Conservation (phyloP, 371 early-diverging fungal species). For the Umbelopsis sp. region DNA sequence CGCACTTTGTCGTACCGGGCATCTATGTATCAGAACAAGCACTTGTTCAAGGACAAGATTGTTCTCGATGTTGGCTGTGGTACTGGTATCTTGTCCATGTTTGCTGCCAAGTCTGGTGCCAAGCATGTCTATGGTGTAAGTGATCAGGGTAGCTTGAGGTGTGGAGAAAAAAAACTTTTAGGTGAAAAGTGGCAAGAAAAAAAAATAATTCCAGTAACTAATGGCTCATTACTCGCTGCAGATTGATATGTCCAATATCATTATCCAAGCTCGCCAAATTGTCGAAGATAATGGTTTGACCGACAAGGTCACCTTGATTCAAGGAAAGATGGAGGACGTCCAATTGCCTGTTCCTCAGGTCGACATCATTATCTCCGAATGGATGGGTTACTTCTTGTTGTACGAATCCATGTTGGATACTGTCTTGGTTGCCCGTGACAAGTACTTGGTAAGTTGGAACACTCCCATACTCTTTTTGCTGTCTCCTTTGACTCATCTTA, state of each 20-base stretch:
- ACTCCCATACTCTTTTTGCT: not conserved
- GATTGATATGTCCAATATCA: slow-evolving; percentile 97
- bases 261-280: slow-evolving; percentile 89
- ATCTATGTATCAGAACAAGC: slow-evolving; percentile 91
- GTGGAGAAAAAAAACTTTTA: too few species aligned
- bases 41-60: slow-evolving; percentile 94
- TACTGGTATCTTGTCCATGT: slow-evolving; percentile 97
- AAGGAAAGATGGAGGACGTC: slow-evolving; percentile 97
- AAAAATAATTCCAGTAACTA: too few species aligned
- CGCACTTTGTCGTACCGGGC: slow-evolving; percentile 94
- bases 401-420: slow-evolving; percentile 99
- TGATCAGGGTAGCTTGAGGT: slow-evolving; percentile 22
- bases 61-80: slow-evolving; percentile 99
- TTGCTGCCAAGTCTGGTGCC: slow-evolving; percentile 95
- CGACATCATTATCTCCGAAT: slow-evolving; percentile 96
- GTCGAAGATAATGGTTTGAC: slow-evolving; percentile 86
- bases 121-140: slow-evolving; percentile 88
- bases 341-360: slow-evolving; percentile 87
- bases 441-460: slow-evolving; percentile 69
- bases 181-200: too few species aligned
- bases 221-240: slow-evolving; percentile 18
- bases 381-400: slow-evolving; percentile 99
- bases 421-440: slow-evolving; percentile 94
- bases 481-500: not conserved
- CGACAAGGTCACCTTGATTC: slow-evolving; percentile 84